Evolutionary conservation across 1,139 yeast species (phyloP).

Genomic region (Candida glucosophila): DNA sequence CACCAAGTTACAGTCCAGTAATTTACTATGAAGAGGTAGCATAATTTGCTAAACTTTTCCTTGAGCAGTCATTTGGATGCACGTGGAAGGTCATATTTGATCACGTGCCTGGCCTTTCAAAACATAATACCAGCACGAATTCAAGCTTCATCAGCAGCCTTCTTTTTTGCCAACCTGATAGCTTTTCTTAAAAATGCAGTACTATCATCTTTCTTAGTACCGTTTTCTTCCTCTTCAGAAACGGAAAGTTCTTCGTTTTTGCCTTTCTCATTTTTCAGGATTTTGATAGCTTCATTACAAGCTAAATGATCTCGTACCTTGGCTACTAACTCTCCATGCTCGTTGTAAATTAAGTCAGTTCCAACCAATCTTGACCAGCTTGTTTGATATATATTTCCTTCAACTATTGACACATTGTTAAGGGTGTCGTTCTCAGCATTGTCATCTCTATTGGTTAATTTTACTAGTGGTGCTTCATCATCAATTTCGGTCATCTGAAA

Average conservation of each 20-base stretch:
- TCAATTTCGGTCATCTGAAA: slow-evolving; percentile 32
- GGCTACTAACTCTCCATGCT: slow-evolving; percentile 45
- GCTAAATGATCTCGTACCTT: slow-evolving; percentile 32
- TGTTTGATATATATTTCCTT: slow-evolving; percentile 56
- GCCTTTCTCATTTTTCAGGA: slow-evolving; percentile 8
- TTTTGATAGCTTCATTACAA: slow-evolving; percentile 21
- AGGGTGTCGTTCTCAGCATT: slow-evolving; percentile 9
- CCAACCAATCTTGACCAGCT: slow-evolving; percentile 77
- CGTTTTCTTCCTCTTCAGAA: slow-evolving; percentile 8
- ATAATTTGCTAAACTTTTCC: too few relatives aligned
- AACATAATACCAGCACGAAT: too few relatives aligned
- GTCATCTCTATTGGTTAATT: slow-evolving; percentile 25
- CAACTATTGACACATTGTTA: slow-evolving; percentile 25
- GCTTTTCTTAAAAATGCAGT: slow-evolving; percentile 24
- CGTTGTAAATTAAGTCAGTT: slow-evolving; percentile 63
- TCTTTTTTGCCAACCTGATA: slow-evolving; percentile 16
- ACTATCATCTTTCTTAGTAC: slow-evolving; percentile 9
- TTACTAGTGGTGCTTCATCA: slow-evolving; percentile 27
- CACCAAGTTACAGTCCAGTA: slow-evolving; percentile 31
- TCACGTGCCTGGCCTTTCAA: too few relatives aligned
- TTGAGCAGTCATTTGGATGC: too few relatives aligned
- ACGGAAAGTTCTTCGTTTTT: slow-evolving; percentile 11
- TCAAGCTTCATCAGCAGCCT: slow-evolving; percentile 9
- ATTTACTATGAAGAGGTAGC: too few relatives aligned
- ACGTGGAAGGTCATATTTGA: too few relatives aligned